phyloP scores from a whole-genome alignment of 192 early-diverging fungal genomes.

The Backusella morwellensis region DNA sequence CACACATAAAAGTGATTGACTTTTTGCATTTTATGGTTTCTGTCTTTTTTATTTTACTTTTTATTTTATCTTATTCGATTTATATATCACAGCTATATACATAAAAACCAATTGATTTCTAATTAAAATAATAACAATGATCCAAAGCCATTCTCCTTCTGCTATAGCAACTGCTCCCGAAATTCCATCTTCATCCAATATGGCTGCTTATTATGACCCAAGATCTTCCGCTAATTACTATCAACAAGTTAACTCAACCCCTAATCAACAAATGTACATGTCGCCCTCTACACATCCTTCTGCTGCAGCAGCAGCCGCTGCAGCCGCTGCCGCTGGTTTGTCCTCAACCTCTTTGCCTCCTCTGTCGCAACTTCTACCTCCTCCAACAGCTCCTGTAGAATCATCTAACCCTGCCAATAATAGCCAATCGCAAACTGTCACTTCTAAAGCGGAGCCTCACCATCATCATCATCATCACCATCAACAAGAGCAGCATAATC shows the following conservation, averaged over 20 bases:
- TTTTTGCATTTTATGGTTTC: neutral
- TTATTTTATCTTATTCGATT: neutral
- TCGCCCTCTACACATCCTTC: neutral
- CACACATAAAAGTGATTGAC: conserved; percentile 8
- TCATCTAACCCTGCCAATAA: neutral
- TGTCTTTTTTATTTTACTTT: neutral
- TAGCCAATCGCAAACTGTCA: neutral
- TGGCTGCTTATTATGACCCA: neutral
- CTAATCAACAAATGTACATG: conserved; percentile 8
- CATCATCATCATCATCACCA: neutral
- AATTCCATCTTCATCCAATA: conserved; percentile 6
- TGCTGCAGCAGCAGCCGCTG: neutral
- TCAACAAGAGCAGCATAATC: neutral
- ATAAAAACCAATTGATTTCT: neutral
- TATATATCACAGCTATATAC: neutral
- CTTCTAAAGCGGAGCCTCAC: neutral
- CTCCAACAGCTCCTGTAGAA: neutral
- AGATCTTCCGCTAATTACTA: neutral
- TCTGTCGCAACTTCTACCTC: conserved; percentile 12
- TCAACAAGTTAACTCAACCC: neutral
- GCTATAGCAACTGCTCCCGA: conserved; percentile 16
- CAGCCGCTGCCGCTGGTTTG: neutral
- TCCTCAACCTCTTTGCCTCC: conserved; percentile 12
- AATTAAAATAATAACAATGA: conserved; percentile 5
- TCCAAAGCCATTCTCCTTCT: conserved; percentile 7